A percentile compares a stretch with the other conserved stretches of the same genome.
These are phyloP conservation scores for Pestalotiopsis sp. DNA, from an alignment of 2,329 filamentous ascomycete genomes.

Conservation along the genomic window DNA sequence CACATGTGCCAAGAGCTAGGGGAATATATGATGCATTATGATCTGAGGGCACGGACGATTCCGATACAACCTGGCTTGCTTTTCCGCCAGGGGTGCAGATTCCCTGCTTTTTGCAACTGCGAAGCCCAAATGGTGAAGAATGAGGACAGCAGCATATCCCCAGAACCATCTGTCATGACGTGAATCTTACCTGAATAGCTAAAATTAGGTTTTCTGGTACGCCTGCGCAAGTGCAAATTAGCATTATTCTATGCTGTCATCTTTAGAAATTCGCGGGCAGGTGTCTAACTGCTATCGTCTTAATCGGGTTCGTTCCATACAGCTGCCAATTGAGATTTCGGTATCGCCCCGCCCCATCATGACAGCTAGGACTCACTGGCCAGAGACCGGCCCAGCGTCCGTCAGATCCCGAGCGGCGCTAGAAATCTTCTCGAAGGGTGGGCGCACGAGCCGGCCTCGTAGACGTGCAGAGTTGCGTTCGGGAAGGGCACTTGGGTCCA, in stretches of 20 bases:
- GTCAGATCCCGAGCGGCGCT: background rate
- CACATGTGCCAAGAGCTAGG: slow-evolving; percentile 6
- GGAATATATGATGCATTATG: background rate
- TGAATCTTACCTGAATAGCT: background rate
- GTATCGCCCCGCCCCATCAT: background rate
- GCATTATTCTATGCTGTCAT: background rate
- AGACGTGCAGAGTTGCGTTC: background rate
- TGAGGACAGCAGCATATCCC: background rate
- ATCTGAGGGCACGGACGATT: slow-evolving; percentile 2
- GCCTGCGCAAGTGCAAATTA: background rate
- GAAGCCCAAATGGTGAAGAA: background rate
- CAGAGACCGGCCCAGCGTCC: background rate
- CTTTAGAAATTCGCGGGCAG: background rate
- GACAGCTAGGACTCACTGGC: background rate
- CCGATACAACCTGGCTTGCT: background rate
- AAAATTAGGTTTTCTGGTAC: background rate
- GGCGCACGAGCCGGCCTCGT: background rate
- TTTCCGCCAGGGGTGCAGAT: background rate
- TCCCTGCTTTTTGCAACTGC: background rate
- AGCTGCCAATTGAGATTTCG: background rate
- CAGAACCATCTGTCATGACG: background rate
- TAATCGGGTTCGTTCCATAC: background rate
- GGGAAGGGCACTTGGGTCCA: background rate
- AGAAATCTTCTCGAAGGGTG: slow-evolving; percentile 9
- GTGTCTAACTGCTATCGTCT: background rate